Conservation (phyloP, 2,329 filamentous ascomycete species). For the Cercospora sp. region DNA sequence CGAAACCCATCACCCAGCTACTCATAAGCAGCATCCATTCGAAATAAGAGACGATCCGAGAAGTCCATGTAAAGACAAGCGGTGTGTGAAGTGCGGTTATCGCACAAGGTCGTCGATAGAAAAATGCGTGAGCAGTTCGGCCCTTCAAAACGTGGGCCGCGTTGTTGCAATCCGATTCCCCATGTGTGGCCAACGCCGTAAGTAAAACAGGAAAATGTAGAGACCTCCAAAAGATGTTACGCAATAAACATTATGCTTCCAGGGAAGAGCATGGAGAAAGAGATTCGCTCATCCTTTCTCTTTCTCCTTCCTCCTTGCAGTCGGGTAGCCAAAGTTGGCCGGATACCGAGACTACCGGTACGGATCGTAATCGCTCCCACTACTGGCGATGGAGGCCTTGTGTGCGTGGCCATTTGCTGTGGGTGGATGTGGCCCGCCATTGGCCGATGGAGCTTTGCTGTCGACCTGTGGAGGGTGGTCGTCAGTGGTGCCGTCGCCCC, state of each 20-base stretch:
- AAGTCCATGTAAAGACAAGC: neutral
- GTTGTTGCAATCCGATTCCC: neutral
- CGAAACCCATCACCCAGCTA: neutral
- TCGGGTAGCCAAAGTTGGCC: constrained; percentile 6
- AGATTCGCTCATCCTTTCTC: constrained; percentile 7
- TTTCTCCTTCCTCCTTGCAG: constrained; percentile 4
- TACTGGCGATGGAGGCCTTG: constrained; percentile 16
- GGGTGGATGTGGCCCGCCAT: constrained; percentile 9
- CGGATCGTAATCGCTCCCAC: constrained; percentile 30
- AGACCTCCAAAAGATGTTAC: neutral
- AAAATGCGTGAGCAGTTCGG: neutral
- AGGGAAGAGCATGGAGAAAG: neutral
- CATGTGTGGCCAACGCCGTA: neutral
- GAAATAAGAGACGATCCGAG: neutral
- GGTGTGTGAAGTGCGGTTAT: neutral
- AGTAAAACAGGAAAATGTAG: neutral
- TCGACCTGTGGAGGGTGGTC: constrained; percentile 15
- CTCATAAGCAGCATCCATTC: neutral
- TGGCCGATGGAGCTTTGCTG: constrained; percentile 9
- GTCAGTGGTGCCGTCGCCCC: constrained; percentile 21
- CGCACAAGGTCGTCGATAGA: neutral
- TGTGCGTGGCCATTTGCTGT: constrained; percentile 19
- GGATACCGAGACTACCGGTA: constrained; percentile 29
- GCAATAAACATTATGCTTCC: constrained; percentile 7
- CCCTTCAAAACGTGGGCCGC: neutral